Conservation (phyloP, 345 rosid genomes). For the Syzygium aromaticum region DNA sequence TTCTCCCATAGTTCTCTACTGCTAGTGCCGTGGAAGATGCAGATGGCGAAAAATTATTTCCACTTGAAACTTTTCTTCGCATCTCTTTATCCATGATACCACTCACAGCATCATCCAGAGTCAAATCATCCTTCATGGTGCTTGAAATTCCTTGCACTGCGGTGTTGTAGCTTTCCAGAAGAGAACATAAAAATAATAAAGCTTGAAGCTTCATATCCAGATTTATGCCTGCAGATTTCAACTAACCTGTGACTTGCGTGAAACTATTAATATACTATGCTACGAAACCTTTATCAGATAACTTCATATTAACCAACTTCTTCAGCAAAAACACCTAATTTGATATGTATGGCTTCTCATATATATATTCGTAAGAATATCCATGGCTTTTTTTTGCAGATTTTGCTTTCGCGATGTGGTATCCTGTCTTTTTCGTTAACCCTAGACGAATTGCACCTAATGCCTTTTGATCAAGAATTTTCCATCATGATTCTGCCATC, state of each 20-base stretch:
- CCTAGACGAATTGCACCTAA: background rate
- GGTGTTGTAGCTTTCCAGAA: fast-evolving
- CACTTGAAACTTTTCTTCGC: background rate
- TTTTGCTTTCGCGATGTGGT: background rate
- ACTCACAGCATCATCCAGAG: fast-evolving
- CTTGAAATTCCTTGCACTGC: background rate
- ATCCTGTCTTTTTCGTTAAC: background rate
- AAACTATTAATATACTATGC: no score
- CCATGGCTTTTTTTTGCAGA: background rate
- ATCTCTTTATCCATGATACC: background rate
- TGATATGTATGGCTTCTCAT: background rate
- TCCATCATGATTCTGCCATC: fast-evolving
- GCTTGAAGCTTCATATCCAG: background rate
- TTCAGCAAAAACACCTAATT: background rate
- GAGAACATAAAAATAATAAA: no score
- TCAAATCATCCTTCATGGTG: background rate
- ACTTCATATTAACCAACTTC: no score
- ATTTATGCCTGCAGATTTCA: background rate
- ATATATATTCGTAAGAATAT: no score
- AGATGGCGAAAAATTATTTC: background rate
- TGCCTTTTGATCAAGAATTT: background rate
- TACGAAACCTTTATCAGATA: fast-evolving
- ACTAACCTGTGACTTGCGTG: fast-evolving
- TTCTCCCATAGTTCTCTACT: background rate
- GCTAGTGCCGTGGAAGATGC: background rate